Evolutionary conservation across 2,329 filamentous ascomycete species (phyloP), one percentile per base, ranked within the genome.

Genomic region (Purpureocillium takamizusanense): DNA sequence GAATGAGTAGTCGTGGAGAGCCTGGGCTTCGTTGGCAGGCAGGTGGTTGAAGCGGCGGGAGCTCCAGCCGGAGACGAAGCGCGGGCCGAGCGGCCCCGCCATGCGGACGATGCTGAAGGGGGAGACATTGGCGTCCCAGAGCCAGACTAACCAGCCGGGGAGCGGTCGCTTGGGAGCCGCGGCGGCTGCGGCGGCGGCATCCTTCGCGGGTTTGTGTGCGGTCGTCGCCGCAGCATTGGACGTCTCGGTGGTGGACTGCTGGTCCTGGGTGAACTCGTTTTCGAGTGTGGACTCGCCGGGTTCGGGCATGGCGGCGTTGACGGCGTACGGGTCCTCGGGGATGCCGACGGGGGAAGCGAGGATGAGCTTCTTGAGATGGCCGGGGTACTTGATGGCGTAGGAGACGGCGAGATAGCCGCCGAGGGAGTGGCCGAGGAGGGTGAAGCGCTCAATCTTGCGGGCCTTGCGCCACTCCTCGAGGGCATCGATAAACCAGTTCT

Each of bases 51-150:
- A 98, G 28, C 92, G 81, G 15, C 92, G 80, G 13, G 83, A 87
- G 8, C 87, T 95, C 92, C 92, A 98, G 41, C 88, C 89, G 0
- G 88, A 95, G 1, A 95, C 87, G 28, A 98, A 78, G 17, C 89
- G 80, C 4, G 92, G 92, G 1, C 92, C 92, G 1, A 98, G 67
- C 0, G 92, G 92, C 1, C 92, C 92, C 2, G 86, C 74, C 70
- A 88, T 82, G 42, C 92, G 84, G 12, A 98, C 78, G 35, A 98
- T 69, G 47, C 82, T 90, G 61, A 98, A 98, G 7, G 92, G 92
- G 0, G 89, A 95, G 46, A 97, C 78, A 56, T 98, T 98, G 49
- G 88, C 85, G 49, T 98, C 92, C 92, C 92, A 98, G 4, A 98
- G 76, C 65, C 89, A 95, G 40, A 81, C 80, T 15, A 97, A 69